Conservation (phyloP, 2,329 filamentous ascomycete species). For the Claviceps capensis region DNA sequence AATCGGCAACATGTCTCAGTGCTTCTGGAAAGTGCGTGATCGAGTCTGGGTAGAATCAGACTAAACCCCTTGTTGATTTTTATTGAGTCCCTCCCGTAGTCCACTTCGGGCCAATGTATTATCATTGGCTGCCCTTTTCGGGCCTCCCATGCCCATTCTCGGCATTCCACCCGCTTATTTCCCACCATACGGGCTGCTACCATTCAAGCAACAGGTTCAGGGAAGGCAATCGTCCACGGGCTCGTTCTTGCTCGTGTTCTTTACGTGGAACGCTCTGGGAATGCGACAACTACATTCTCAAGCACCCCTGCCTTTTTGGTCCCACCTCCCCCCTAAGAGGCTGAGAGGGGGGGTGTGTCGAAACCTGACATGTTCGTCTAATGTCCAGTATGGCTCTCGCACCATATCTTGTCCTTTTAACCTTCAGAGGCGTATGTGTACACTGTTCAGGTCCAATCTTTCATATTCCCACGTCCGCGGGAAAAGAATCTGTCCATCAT, state of each 20-base stretch:
- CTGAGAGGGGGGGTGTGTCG: constrained; percentile 1
- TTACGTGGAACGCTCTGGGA: constrained; percentile 2
- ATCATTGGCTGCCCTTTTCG: constrained; percentile 1
- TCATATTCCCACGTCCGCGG: constrained; percentile 5
- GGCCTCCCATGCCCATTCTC: background rate
- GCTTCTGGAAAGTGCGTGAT: constrained; percentile 1
- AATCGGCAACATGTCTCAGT: constrained; percentile 2
- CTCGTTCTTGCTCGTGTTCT: background rate
- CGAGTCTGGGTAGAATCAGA: constrained; percentile 3
- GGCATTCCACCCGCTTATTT: constrained; percentile 2
- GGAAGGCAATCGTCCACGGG: background rate
- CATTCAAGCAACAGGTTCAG: background rate
- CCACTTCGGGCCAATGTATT: constrained; percentile 1
- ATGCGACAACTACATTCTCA: constrained; percentile 4
- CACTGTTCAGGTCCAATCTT: background rate
- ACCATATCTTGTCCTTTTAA: background rate
- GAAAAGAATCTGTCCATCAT: constrained; percentile 4
- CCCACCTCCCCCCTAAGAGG: background rate
- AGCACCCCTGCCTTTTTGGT: constrained; percentile 1
- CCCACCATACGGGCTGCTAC: background rate
- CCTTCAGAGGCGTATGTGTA: constrained; percentile 1
- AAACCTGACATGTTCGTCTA: background rate
- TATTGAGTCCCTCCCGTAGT: background rate
- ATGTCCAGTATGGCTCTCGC: background rate
- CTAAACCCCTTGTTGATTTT: constrained; percentile 2